phyloP scores from a whole-genome alignment of 352 stramenopile species.

The Phytopythium mirpurense region DNA sequence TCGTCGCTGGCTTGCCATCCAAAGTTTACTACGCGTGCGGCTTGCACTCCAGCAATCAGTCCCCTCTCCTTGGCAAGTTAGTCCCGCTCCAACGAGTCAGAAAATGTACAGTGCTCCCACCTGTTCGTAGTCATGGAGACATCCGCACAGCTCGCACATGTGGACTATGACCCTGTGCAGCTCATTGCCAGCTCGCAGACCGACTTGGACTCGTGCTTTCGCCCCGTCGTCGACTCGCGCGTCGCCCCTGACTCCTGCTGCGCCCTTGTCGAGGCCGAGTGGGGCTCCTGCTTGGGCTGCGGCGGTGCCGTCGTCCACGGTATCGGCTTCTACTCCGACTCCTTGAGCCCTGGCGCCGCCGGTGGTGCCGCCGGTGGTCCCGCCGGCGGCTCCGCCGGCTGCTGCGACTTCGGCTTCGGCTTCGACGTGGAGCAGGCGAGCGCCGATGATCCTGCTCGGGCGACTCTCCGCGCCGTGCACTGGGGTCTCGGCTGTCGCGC shows the following conservation, averaged over 20 bases:
- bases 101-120: too few species aligned
- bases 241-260: too few species aligned
- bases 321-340: conserved; percentile 16
- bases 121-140: too few species aligned
- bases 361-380: too few species aligned
- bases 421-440: background rate
- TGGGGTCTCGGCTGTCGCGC: background rate
- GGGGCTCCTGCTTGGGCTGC: background rate
- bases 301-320: conserved; percentile 6
- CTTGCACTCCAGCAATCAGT: too few species aligned
- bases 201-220: background rate
- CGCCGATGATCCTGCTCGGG: background rate
- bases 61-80: too few species aligned
- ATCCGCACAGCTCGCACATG: too few species aligned
- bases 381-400: conserved; percentile 3
- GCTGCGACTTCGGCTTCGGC: conserved; percentile 1
- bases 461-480: background rate
- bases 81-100: too few species aligned
- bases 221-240: background rate
- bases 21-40: too few species aligned
- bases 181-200: background rate
- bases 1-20: too few species aligned
- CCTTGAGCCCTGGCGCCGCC: too few species aligned
- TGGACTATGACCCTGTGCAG: too few species aligned
- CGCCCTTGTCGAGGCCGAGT: background rate